Percentiles rank a stretch among this genome's conserved stretches.
These are phyloP conservation scores for Hyaloscypha variabilis DNA, from an alignment of 495 filamentous ascomycete genomes.

Conservation along the genomic window DNA sequence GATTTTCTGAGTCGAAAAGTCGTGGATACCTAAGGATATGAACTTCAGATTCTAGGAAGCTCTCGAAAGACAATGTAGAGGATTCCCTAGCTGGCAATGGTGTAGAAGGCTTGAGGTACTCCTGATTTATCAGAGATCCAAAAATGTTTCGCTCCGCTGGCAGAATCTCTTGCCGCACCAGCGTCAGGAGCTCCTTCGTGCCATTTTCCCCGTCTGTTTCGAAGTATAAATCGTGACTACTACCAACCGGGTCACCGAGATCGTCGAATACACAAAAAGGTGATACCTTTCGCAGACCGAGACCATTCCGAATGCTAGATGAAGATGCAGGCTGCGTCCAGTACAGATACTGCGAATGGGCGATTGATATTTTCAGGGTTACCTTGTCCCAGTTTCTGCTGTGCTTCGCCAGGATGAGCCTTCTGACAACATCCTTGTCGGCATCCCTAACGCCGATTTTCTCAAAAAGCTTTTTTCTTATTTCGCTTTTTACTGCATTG, in stretches of 20 bases:
- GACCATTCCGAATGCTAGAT: background rate
- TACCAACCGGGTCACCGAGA: background rate
- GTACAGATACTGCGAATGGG: background rate
- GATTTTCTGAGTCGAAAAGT: background rate
- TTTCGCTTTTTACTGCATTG: background rate
- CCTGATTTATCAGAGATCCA: background rate
- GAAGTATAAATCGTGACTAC: background rate
- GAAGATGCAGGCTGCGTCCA: background rate
- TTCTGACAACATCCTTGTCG: background rate
- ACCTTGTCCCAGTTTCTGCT: background rate
- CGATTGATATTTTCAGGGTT: background rate
- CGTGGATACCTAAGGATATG: background rate
- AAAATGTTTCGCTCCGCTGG: background rate
- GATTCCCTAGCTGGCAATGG: too few species aligned
- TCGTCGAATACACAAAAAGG: slow-evolving; percentile 5
- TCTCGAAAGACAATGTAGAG: background rate
- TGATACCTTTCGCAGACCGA: background rate
- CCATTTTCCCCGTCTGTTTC: background rate
- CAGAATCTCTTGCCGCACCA: background rate
- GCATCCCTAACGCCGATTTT: slow-evolving; percentile 4
- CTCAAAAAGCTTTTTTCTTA: slow-evolving; percentile 5
- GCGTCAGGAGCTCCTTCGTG: background rate
- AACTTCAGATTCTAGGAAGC: background rate
- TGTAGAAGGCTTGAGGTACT: slow-evolving; percentile 10
- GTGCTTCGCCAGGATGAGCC: background rate